phyloP scores from a whole-genome alignment of 2,329 filamentous ascomycete species.

The Teratosphaeria gauchensis region DNA sequence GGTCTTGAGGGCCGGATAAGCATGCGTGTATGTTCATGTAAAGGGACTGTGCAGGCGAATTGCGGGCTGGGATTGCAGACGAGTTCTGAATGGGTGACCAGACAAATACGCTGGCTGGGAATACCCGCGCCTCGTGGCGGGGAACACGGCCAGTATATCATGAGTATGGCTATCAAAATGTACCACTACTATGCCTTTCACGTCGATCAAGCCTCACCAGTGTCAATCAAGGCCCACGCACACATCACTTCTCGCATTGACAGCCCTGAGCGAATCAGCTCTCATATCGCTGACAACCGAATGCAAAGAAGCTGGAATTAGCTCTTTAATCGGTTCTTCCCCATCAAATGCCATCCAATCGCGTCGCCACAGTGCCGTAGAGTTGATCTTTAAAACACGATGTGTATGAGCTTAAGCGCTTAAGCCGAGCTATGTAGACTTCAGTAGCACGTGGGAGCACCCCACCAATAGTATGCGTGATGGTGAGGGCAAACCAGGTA shows the following conservation, averaged over 20 bases:
- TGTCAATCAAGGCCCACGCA: no score
- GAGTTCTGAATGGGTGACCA: background rate
- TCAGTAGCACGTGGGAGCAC: background rate
- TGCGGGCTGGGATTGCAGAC: background rate
- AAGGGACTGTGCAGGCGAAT: background rate
- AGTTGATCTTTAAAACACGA: no score
- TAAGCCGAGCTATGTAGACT: background rate
- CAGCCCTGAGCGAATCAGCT: no score
- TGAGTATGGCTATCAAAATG: background rate
- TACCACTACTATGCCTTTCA: no score
- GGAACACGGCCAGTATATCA: background rate
- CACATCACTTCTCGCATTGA: no score
- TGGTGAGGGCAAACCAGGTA: background rate
- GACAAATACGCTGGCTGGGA: background rate
- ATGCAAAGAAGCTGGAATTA: no score
- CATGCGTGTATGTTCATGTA: background rate
- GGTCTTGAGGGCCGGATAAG: constrained; percentile 27
- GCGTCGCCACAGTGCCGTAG: no score
- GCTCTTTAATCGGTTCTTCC: no score
- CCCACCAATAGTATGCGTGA: background rate
- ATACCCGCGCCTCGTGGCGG: background rate
- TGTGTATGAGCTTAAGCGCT: no score
- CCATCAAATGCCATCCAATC: no score
- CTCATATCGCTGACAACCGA: no score
- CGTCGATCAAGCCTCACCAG: no score